Conservation (phyloP, 176 grass and related monocot species). For the Puya raimondii region DNA sequence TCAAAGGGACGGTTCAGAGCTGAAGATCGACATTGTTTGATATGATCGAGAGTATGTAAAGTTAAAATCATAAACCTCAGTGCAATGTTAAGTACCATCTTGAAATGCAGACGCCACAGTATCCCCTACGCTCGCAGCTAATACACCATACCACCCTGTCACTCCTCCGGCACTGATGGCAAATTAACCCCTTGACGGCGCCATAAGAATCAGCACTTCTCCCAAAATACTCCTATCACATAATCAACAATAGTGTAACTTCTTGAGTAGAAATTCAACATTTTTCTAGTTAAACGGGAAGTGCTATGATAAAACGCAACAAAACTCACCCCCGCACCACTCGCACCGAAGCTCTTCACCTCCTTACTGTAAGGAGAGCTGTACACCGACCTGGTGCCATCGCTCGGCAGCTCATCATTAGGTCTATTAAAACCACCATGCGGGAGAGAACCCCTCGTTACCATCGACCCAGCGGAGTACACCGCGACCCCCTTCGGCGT, state of each 20-base stretch:
- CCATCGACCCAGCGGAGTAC: slow-evolving; percentile 1
- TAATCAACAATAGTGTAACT: not conserved
- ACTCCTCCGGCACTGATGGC: slow-evolving; percentile 73
- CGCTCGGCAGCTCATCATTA: slow-evolving; percentile 4
- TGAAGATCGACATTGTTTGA: too few species aligned
- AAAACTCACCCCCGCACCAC: slow-evolving; percentile 9
- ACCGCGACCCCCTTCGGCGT: not conserved
- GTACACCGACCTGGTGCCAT: slow-evolving; percentile 4
- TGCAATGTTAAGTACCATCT: slow-evolving; percentile 45
- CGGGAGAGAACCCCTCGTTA: not conserved
- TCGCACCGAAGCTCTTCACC: slow-evolving; percentile 5
- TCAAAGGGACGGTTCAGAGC: too few species aligned
- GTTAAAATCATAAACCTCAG: not conserved
- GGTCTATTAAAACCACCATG: not conserved
- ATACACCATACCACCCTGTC: slow-evolving; percentile 43
- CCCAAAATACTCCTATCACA: slow-evolving; percentile 18
- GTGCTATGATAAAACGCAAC: not conserved
- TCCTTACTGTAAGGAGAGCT: not conserved
- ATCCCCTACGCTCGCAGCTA: slow-evolving; percentile 70
- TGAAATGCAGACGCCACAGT: slow-evolving; percentile 56
- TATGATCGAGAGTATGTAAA: not conserved
- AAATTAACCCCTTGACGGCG: slow-evolving; percentile 18
- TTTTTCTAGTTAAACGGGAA: not conserved
- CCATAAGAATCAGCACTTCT: slow-evolving; percentile 20
- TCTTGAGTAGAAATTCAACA: not conserved